Conservation (phyloP, 139 green algal species). For the Limnomonas spitsbergensis region DNA sequence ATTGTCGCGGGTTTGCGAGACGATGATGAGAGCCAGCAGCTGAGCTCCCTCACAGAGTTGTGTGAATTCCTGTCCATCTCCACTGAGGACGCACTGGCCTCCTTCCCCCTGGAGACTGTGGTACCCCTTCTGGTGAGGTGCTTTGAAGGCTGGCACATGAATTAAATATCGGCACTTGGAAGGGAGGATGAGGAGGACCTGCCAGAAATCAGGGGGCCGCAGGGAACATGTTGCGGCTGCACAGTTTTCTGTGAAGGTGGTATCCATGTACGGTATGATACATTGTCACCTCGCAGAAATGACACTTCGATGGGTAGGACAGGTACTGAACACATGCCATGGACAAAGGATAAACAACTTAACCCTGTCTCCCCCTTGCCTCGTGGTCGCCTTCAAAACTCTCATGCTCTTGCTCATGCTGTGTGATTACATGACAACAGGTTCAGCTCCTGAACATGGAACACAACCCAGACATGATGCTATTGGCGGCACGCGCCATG, state of each 20-base stretch:
- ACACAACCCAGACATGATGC: slow-evolving; percentile 90
- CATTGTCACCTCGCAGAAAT: not conserved
- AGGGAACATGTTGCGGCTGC: not conserved
- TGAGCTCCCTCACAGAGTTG: slow-evolving; percentile 80
- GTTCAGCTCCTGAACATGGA: slow-evolving; percentile 78
- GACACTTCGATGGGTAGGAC: not conserved
- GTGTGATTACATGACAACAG: too few species aligned
- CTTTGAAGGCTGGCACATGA: too few species aligned
- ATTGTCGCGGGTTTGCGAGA: slow-evolving; percentile 74
- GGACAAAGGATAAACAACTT: too few species aligned
- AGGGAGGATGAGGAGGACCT: not conserved
- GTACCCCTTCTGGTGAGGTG: slow-evolving; percentile 89
- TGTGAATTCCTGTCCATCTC: slow-evolving; percentile 89
- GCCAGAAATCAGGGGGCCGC: not conserved
- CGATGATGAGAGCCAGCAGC: slow-evolving; percentile 75
- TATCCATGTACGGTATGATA: not conserved
- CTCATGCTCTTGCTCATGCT: not conserved
- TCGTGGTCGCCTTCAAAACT: not conserved
- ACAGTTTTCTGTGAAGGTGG: not conserved
- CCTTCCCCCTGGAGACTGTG: slow-evolving; percentile 80
- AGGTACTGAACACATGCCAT: not conserved
- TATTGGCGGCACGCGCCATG: slow-evolving; percentile 86
- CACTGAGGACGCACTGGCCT: slow-evolving; percentile 78
- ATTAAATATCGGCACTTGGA: too few species aligned
- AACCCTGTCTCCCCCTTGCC: too few species aligned